These are phyloP conservation scores for Annulohypoxylon moriforme DNA, from an alignment of 495 filamentous ascomycete species.

Conservation along the genomic window DNA sequence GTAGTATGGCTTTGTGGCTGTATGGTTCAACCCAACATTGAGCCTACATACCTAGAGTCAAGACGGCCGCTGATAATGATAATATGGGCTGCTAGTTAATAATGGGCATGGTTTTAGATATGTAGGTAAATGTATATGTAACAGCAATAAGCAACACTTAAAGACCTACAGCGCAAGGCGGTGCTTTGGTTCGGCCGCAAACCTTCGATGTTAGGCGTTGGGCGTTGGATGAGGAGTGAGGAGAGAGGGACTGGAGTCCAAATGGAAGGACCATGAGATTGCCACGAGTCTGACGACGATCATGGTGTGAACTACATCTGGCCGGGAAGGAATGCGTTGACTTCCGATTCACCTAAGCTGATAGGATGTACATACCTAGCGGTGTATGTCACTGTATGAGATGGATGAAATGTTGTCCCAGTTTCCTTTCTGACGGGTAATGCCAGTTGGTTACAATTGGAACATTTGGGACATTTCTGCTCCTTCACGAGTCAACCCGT, in stretches of 20 bases:
- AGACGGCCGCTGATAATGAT: conserved; percentile 23
- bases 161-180: not conserved
- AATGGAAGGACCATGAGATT: conserved; percentile 33
- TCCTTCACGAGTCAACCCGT: conserved; percentile 23
- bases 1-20: conserved; percentile 21
- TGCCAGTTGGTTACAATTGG: conserved; percentile 23
- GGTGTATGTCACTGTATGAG: conserved; percentile 39
- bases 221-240: conserved; percentile 20
- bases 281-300: conserved; percentile 42
- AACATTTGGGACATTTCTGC: not conserved
- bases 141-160: not conserved
- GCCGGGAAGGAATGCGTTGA: conserved; percentile 31
- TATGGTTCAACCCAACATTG: conserved; percentile 37
- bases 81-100: conserved; percentile 1
- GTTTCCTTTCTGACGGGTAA: conserved; percentile 23
- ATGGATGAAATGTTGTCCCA: conserved; percentile 22
- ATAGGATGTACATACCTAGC: conserved; percentile 35
- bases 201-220: conserved; percentile 12
- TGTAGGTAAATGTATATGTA: conserved; percentile 13
- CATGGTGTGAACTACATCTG: conserved; percentile 28
- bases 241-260: not conserved
- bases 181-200: conserved; percentile 14
- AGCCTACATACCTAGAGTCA: conserved; percentile 26
- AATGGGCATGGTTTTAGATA: conserved; percentile 12
- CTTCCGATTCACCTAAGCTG: conserved; percentile 42